phyloP scores from a whole-genome alignment of 1,139 yeast species.

The Geotrichum restrictum region DNA sequence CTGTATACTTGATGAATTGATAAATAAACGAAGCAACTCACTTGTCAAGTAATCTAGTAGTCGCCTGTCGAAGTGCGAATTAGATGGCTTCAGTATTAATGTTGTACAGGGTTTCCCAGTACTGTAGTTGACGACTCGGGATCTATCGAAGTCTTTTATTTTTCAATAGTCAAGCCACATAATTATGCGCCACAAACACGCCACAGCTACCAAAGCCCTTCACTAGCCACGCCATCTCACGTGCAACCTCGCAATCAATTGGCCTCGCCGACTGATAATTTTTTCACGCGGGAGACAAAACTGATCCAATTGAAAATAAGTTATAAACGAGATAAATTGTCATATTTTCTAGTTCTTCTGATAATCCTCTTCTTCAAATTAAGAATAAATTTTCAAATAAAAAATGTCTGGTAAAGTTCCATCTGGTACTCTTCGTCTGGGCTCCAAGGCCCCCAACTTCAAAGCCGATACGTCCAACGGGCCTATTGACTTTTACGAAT shows the following conservation, averaged over 20 bases:
- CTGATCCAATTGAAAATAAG: not conserved
- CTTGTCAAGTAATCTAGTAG: too few relatives aligned
- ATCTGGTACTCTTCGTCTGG: slow-evolving; percentile 43
- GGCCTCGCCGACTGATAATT: not conserved
- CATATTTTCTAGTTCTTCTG: too few relatives aligned
- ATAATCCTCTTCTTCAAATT: not conserved
- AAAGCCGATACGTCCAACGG: slow-evolving; percentile 70
- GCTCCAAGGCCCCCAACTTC: slow-evolving; percentile 79
- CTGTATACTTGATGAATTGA: not conserved
- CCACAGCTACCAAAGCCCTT: not conserved
- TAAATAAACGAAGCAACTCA: too few relatives aligned
- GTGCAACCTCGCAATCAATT: slow-evolving; percentile 14
- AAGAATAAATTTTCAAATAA: not conserved
- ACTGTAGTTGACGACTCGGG: too few relatives aligned
- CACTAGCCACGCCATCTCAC: slow-evolving; percentile 11
- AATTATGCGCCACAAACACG: not conserved
- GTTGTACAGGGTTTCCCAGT: too few relatives aligned
- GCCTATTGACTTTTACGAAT: slow-evolving; percentile 69
- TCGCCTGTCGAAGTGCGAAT: too few relatives aligned
- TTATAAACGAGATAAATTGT: too few relatives aligned
- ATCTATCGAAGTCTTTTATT: not conserved
- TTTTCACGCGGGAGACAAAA: not conserved
- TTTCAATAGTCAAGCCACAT: not conserved
- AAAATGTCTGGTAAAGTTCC: slow-evolving; percentile 24
- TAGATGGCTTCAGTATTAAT: too few relatives aligned